These are phyloP conservation scores for Volvox carteri DNA, from an alignment of 163 green algal genomes.

Conservation along the genomic window DNA sequence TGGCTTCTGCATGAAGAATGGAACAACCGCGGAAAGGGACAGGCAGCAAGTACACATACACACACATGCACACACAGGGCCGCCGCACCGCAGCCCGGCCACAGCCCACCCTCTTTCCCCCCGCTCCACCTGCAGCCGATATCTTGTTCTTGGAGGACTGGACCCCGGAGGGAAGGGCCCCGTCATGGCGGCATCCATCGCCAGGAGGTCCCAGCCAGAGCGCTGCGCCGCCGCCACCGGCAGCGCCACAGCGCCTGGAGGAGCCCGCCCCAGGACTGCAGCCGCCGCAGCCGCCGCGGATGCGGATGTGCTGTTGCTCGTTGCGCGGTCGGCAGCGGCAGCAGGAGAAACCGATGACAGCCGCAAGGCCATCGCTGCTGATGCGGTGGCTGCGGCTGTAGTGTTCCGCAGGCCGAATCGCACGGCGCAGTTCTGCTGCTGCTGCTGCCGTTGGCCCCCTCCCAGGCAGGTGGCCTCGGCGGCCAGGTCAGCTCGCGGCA, in stretches of 20 bases:
- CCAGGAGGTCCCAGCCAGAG: background rate
- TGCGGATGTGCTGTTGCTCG: background rate
- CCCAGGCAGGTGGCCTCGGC: conserved; percentile 29
- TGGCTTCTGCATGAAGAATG: too few species aligned
- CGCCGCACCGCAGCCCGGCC: background rate
- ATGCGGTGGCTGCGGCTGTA: background rate
- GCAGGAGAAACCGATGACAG: background rate
- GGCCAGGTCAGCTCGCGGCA: conserved; percentile 45
- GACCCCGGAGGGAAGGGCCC: background rate
- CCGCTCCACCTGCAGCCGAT: conserved; percentile 2
- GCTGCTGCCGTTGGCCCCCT: too few species aligned
- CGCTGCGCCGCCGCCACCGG: background rate
- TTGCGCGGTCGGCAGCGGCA: background rate
- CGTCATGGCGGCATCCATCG: background rate
- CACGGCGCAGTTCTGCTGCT: conserved; percentile 26
- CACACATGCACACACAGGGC: background rate
- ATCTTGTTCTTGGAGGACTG: background rate
- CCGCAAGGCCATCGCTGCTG: background rate
- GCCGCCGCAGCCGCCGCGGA: background rate
- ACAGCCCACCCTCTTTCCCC: too few species aligned
- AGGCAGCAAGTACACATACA: too few species aligned
- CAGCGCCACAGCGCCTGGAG: background rate
- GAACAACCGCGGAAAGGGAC: too few species aligned
- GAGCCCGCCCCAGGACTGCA: background rate
- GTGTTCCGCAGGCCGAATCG: background rate